Evolutionary conservation across 495 filamentous ascomycete species (phyloP).

Genomic region (Alectoria sarmentosa): DNA sequence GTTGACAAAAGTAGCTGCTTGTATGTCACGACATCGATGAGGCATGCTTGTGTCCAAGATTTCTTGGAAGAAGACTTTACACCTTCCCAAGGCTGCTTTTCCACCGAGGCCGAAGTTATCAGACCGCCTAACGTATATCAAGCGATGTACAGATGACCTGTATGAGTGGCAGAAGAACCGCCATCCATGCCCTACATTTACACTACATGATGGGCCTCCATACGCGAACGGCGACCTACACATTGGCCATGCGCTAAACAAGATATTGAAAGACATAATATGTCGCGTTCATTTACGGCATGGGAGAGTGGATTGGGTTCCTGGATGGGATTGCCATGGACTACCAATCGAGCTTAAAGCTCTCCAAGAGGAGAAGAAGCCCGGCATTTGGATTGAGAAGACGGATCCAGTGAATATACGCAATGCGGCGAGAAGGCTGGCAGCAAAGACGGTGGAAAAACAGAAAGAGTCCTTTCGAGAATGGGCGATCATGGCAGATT

Average conservation of each 20-base stretch:
- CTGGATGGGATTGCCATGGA: conserved; percentile 98
- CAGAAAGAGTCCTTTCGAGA: conserved; percentile 78
- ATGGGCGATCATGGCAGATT: conserved; percentile 91
- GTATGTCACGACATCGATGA: neutral
- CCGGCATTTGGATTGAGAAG: conserved; percentile 24
- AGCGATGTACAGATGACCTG: conserved; percentile 75
- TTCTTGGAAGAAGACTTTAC: conserved; percentile 36
- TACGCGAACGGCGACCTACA: conserved; percentile 96
- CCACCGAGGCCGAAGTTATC: conserved; percentile 44
- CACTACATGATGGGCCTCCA: conserved; percentile 92
- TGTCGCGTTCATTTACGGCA: conserved; percentile 69
- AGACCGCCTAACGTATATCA: conserved; percentile 57
- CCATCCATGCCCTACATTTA: conserved; percentile 54
- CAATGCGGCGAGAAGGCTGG: conserved; percentile 65
- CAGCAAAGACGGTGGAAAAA: conserved; percentile 60
- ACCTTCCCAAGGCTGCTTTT: conserved; percentile 54
- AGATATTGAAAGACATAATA: conserved; percentile 93
- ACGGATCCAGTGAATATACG: conserved; percentile 49
- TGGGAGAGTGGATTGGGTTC: conserved; percentile 77
- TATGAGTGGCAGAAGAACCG: conserved; percentile 79
- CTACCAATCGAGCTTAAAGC: conserved; percentile 97
- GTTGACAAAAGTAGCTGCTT: neutral
- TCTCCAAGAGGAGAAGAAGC: conserved; percentile 46
- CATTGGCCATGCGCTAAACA: conserved; percentile 96
- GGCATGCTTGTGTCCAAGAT: conserved; percentile 11